These are phyloP conservation scores for Penicillium brasilianum DNA, from an alignment of 2,329 filamentous ascomycete genomes.

Conservation along the genomic window DNA sequence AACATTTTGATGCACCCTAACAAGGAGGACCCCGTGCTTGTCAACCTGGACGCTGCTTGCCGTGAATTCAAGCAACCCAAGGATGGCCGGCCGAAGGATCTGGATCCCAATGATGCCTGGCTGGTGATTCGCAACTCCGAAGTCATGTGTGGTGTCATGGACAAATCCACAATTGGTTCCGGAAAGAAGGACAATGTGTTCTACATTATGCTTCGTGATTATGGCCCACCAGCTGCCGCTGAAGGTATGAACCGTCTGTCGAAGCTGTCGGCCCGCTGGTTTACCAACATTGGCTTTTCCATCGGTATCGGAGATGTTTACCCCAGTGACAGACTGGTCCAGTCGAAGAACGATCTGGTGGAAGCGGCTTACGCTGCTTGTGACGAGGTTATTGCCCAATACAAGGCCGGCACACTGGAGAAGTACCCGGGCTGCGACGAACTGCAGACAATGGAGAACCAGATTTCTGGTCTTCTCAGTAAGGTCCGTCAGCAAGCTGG, in stretches of 20 bases:
- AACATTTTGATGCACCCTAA: conserved; percentile 90
- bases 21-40: conserved; percentile 75
- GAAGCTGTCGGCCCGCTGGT: conserved; percentile 83
- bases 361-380: conserved; percentile 78
- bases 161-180: conserved; percentile 95
- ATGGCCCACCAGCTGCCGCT: conserved; percentile 84
- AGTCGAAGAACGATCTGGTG: conserved; percentile 77
- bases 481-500: conserved; percentile 91
- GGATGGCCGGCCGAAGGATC: conserved; percentile 53
- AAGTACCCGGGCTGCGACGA: conserved; percentile 89
- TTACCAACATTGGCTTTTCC: conserved; percentile 91
- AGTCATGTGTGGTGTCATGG: conserved; percentile 96
- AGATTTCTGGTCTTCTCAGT: conserved; percentile 87
- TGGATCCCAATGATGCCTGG: conserved; percentile 88
- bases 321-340: conserved; percentile 72
- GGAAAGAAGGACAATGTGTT: conserved; percentile 99
- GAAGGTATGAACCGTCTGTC: conserved; percentile 92
- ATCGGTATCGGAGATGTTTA: conserved; percentile 96
- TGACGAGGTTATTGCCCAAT: conserved; percentile 80
- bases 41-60: conserved; percentile 94
- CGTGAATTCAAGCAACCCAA: conserved; percentile 66
- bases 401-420: conserved; percentile 78
- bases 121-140: conserved; percentile 94
- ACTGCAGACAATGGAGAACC: conserved; percentile 88
- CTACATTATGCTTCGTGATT: conserved; percentile 95